These are phyloP conservation scores for Kalanchoe fedtschenkoi DNA, from an alignment of 164 flowering plant species.

Conservation along the genomic window DNA sequence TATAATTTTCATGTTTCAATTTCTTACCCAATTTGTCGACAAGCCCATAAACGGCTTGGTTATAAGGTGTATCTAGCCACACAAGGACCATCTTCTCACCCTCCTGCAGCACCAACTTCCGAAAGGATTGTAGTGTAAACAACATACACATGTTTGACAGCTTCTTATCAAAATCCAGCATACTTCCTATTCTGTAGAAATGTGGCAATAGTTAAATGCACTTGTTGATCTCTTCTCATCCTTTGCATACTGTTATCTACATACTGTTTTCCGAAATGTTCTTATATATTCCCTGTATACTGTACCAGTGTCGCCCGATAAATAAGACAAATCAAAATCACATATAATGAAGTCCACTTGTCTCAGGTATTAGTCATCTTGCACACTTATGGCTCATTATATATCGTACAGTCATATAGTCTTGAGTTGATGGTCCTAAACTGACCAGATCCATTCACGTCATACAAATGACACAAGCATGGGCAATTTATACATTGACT, in stretches of 20 bases:
- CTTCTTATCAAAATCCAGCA: slow-evolving; percentile 40
- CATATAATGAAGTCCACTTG: neutral
- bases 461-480: no score
- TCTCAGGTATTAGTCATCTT: neutral
- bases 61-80: slow-evolving; percentile 81
- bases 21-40: slow-evolving; percentile 82
- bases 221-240: neutral
- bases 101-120: slow-evolving; percentile 86
- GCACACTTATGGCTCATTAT: neutral
- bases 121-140: slow-evolving; percentile 71
- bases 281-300: neutral
- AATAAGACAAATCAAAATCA: neutral
- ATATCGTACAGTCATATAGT: neutral
- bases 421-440: no score
- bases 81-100: slow-evolving; percentile 94
- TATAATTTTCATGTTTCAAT: neutral
- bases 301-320: neutral
- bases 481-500: no score
- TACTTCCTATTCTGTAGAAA: slow-evolving; percentile 35
- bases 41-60: slow-evolving; percentile 95
- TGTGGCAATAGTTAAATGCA: neutral
- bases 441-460: no score
- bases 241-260: neutral
- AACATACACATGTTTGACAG: slow-evolving; percentile 63
- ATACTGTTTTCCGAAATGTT: neutral